These are phyloP conservation scores for Oidium heveae DNA, from an alignment of 2,329 filamentous ascomycete species.

Conservation along the genomic window DNA sequence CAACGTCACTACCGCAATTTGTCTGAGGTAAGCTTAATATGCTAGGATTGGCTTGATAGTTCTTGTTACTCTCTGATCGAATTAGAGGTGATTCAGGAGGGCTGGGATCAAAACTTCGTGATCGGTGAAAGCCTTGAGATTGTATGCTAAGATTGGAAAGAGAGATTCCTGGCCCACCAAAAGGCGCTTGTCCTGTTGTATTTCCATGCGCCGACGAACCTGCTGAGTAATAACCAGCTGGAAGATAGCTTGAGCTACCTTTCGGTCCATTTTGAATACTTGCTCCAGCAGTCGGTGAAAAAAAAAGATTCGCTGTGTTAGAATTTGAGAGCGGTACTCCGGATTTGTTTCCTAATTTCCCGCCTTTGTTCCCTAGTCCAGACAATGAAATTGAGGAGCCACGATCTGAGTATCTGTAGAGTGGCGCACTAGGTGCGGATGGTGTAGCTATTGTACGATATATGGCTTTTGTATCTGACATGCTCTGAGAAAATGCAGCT, in stretches of 20 bases:
- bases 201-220: constrained; percentile 18
- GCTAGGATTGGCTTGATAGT: constrained; percentile 26
- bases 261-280: constrained; percentile 24
- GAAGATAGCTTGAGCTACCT: constrained; percentile 51
- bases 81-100: constrained; percentile 36
- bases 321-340: constrained; percentile 13
- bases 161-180: constrained; percentile 27
- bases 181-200: constrained; percentile 12
- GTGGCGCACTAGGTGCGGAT: constrained; percentile 21
- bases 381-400: constrained; percentile 14
- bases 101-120: constrained; percentile 18
- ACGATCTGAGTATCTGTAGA: constrained; percentile 39
- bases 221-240: constrained; percentile 74
- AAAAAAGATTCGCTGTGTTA: constrained; percentile 37
- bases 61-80: neutral
- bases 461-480: constrained; percentile 42
- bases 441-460: constrained; percentile 28
- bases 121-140: constrained; percentile 24
- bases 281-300: constrained; percentile 65
- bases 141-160: constrained; percentile 28
- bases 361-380: constrained; percentile 9
- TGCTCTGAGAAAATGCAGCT: constrained; percentile 51
- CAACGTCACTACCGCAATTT: constrained; percentile 29
- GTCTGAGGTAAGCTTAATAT: constrained; percentile 38
- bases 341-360: constrained; percentile 15